Evolutionary conservation across 2,329 filamentous ascomycete genomes (phyloP), one percentile per base, ranked within the genome.

Genomic region (Cladosporium colombiae): DNA sequence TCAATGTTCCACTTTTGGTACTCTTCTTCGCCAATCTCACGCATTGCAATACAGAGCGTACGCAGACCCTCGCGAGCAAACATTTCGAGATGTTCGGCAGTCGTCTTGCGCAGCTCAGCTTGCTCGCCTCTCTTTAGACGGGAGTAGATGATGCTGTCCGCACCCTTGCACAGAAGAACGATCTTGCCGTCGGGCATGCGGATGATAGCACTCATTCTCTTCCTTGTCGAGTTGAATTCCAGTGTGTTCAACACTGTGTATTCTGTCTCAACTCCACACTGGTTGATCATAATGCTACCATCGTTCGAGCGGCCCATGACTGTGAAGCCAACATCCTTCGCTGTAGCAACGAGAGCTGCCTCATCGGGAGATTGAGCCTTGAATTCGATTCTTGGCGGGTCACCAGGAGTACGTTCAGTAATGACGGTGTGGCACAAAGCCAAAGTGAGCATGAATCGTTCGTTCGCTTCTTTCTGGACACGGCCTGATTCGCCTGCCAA

Each of bases 301-400:
- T 96, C 91, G 44, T 87, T 85, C 2, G 90, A 88, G 67, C 89
- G 87, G 27, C 93, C 92, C 14, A 98, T 85, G 6, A 98, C 92
- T 1, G 93, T 97, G 75, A 97, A 98, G 4, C 95, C 95, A 81
- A 94, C 92, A 73, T 99, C 96, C 66, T 93, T 90, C 67, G 96
- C 95, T 29, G 96, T 98, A 21, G 93, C 88, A 8, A 99, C 95
- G 16, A 99, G 83, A 14, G 95, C 95, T 63, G 95, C 93, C 79
- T 99, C 95, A 74, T 99, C 95, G 0, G 95, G 95, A 49, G 93
- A 98, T 76, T 99, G 95, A 0, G 95, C 95, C 80, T 96, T 98
- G 85, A 97, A 99, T 31, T 93, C 86, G 73, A 99, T 95, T 77
- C 86, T 91, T 0, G 95, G 94, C 33, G 90, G 90, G 71, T 98